A percentile compares a stretch with the other conserved stretches of the same genome.
phyloP scores from a whole-genome alignment of 75 land plant species.

The Sequoiadendron giganteum region DNA sequence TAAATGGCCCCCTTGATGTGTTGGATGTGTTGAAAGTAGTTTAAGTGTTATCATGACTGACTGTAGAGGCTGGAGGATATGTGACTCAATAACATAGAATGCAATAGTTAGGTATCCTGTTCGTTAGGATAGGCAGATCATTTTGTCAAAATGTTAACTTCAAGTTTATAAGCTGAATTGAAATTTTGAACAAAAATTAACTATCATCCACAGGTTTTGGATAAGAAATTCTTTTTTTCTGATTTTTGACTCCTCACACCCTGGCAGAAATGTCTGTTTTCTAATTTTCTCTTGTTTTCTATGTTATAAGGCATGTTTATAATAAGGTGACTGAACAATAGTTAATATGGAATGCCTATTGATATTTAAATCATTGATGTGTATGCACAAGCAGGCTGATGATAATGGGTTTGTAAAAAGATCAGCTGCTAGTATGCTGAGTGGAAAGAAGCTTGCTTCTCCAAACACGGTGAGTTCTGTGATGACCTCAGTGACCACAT shows the following conservation, averaged over 20 bases:
- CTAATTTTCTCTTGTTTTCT: neutral
- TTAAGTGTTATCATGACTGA: too few species aligned
- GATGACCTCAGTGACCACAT: neutral
- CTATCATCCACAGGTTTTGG: neutral
- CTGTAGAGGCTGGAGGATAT: too few species aligned
- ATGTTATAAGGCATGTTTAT: neutral
- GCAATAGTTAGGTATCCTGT: too few species aligned
- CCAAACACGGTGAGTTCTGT: slow-evolving; percentile 15
- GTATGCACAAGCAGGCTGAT: slow-evolving; percentile 10
- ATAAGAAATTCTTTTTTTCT: neutral
- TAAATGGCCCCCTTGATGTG: too few species aligned
- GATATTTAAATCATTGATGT: neutral
- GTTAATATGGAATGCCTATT: neutral
- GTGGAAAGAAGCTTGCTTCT: slow-evolving; percentile 28
- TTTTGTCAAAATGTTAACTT: neutral
- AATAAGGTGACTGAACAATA: neutral
- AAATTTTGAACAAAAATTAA: neutral
- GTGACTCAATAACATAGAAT: too few species aligned
- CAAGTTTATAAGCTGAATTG: neutral
- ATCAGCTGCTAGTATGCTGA: slow-evolving; percentile 47
- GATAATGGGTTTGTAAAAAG: slow-evolving; percentile 25
- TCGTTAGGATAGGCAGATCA: neutral
- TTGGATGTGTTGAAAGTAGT: too few species aligned
- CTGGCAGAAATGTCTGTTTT: neutral
- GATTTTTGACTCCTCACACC: neutral